These are phyloP conservation scores for Penicillium griseofulvum DNA, from an alignment of 2,329 filamentous ascomycete genomes.

Conservation along the genomic window DNA sequence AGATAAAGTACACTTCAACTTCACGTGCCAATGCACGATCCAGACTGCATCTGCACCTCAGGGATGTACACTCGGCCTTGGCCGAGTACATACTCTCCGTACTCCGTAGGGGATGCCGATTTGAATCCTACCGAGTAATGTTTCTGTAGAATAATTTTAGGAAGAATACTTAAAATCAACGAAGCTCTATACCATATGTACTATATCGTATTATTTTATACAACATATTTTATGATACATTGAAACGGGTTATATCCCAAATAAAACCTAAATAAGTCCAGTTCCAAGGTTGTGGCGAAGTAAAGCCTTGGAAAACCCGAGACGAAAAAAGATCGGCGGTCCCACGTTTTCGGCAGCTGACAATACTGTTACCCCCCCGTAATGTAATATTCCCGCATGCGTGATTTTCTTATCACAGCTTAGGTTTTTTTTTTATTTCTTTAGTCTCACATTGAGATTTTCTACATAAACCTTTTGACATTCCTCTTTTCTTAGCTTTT, in stretches of 20 bases:
- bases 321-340: conserved; percentile 1
- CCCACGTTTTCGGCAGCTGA: conserved; percentile 18
- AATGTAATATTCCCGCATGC: conserved; percentile 10
- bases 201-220: no score
- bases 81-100: not conserved
- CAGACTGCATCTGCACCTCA: not conserved
- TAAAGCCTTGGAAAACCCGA: not conserved
- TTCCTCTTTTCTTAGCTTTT: not conserved
- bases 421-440: not conserved
- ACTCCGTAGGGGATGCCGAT: not conserved
- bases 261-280: no score
- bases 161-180: no score
- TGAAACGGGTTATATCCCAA: no score
- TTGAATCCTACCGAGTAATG: not conserved
- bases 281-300: no score
- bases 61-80: not conserved
- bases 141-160: not conserved
- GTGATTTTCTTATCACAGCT: conserved; percentile 9
- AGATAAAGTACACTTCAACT: not conserved
- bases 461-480: not conserved
- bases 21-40: not conserved
- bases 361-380: conserved; percentile 11
- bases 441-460: not conserved
- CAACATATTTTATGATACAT: no score
- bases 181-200: no score